Evolutionary conservation across 2,329 filamentous ascomycete genomes (phyloP), one percentile per base, ranked within the genome.

Genomic region (Neonectria sp.): DNA sequence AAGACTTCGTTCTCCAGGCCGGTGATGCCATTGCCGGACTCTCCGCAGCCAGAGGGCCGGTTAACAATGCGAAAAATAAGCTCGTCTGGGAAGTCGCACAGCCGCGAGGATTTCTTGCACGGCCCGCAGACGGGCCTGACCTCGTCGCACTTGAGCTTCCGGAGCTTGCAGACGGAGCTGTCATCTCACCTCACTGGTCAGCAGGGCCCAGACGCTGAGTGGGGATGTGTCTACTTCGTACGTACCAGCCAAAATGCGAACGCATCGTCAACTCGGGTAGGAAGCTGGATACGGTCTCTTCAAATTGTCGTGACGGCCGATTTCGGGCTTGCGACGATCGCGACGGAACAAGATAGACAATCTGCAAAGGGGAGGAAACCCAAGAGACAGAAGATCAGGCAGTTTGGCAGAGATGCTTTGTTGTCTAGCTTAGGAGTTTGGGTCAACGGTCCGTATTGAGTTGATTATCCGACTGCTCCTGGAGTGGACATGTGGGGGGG

Each of bases 101-200:
- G 11, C 8, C 73, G 59, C 1, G 49, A 63, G 11, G 68, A 61
- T 11, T 71, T 75, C 13, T 33, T 27, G 21, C 74, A 76, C 1
- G 61, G 68, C 12, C 72, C 68, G 25, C 75, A 77, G 0, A 63
- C 17, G 0, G 75, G 75, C 4, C 68, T 74, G 1, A n/a, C 48
- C 31, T 77, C 73, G 43, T 77, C 70, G 6, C 76, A 77, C 35
- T 77, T 77, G 2, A 77, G 6, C n/a, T 77, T 77, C 6, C 76
- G 68, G 12, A 33, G 60, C 61, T 71, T 67, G 21, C 73, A 75
- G 1, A 71, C 75, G 12, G 69, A 56, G 3, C 73, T 74, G 7
- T 33, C 31, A 6, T 9, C 35, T 21, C 40, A 8, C 49, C n/a
- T 73, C 21, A 55, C 25, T 24, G 9, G n/a, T 43, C 40, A 43